A percentile compares a stretch with the other conserved stretches of the same genome.
Evolutionary conservation across 352 stramenopile species (phyloP).

Genomic region (Pythium plurisporium): DNA sequence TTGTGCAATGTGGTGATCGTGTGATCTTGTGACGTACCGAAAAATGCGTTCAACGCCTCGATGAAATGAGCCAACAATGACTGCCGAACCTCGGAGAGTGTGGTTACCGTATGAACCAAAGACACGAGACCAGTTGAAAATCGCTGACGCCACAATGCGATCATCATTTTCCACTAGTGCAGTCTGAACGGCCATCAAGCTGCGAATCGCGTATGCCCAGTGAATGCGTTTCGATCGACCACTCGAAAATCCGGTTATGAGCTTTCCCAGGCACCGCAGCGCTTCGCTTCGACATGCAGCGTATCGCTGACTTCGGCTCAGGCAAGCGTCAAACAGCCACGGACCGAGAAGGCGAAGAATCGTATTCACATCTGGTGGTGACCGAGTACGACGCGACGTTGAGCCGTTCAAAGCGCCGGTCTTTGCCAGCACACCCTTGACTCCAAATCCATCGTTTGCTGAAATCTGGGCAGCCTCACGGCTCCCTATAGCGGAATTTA

Average conservation of each 20-base stretch:
- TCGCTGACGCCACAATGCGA: conserved; percentile 67
- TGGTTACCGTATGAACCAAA: conserved; percentile 81
- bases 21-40: no score
- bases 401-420: conserved; percentile 8
- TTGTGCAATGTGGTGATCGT: conserved; percentile 10
- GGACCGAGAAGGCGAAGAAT: conserved; percentile 73
- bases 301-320: conserved; percentile 70
- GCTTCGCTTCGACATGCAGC: conserved; percentile 69
- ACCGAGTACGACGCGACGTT: conserved; percentile 33
- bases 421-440: conserved; percentile 4
- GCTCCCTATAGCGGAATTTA: conserved; percentile 40
- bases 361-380: conserved; percentile 82
- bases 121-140: conserved; percentile 83
- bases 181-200: conserved; percentile 76
- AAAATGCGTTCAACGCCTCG: conserved; percentile 77
- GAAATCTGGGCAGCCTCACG: conserved; percentile 18
- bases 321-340: conserved; percentile 82
- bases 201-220: conserved; percentile 80
- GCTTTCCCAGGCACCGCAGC: conserved; percentile 67
- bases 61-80: conserved; percentile 76
- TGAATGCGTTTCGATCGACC: conserved; percentile 77
- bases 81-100: conserved; percentile 69
- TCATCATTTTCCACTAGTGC: conserved; percentile 79
- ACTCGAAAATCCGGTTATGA: conserved; percentile 62
- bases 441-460: conserved; percentile 28